Evolutionary conservation across 2,329 filamentous ascomycete species (phyloP).

Genomic region (Hypocreales sp.): DNA sequence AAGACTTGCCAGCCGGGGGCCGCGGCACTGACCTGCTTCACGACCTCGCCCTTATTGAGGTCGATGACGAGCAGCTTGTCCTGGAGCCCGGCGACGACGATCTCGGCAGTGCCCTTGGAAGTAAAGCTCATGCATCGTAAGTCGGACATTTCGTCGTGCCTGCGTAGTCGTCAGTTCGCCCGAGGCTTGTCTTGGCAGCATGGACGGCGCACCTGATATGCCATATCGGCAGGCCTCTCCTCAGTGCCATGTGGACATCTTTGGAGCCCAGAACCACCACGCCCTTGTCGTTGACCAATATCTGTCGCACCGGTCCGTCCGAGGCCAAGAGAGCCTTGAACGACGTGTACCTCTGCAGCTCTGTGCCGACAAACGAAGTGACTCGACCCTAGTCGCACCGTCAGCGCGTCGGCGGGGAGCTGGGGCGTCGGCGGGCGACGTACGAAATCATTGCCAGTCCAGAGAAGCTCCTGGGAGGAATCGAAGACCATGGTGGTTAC

Average conservation of each 20-base stretch:
- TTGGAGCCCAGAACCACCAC: constrained; percentile 71
- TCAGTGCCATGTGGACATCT: constrained; percentile 76
- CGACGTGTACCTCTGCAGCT: constrained; percentile 80
- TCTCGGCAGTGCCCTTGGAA: constrained; percentile 65
- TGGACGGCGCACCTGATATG: constrained; percentile 50
- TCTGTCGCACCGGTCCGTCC: constrained; percentile 72
- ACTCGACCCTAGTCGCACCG: constrained; percentile 62
- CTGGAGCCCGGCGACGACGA: constrained; percentile 79
- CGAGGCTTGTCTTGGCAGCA: too few relatives aligned
- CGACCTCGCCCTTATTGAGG: constrained; percentile 53
- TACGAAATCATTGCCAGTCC: constrained; percentile 86
- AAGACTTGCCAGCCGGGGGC: too few relatives aligned
- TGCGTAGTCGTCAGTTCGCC: constrained; percentile 16
- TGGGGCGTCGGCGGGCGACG: too few relatives aligned
- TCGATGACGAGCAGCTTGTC: constrained; percentile 68
- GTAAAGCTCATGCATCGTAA: constrained; percentile 93
- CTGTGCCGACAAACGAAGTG: constrained; percentile 72
- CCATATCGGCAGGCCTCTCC: constrained; percentile 76
- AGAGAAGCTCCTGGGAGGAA: constrained; percentile 74
- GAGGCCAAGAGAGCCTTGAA: constrained; percentile 61
- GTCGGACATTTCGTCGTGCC: constrained; percentile 65
- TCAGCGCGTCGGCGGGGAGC: too few relatives aligned
- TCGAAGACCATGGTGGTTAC: constrained; percentile 81
- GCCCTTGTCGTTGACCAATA: constrained; percentile 83
- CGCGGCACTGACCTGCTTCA: constrained; percentile 47